Evolutionary conservation across 345 rosid species (phyloP).

Genomic region (Syzygium jambos): DNA sequence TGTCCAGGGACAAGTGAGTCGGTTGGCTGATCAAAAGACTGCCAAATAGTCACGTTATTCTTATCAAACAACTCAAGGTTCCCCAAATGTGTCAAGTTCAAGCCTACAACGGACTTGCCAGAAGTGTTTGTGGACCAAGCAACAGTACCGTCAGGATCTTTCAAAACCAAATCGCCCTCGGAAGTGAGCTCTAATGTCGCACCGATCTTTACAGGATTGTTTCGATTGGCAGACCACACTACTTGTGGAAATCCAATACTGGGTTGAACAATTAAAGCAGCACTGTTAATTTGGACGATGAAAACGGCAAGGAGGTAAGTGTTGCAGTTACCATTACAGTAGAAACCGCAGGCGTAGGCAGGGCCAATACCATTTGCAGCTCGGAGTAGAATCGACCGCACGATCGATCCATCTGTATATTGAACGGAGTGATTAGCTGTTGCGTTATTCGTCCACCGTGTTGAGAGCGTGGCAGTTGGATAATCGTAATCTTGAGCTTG

Average conservation of each 20-base stretch:
- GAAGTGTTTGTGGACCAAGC: not conserved
- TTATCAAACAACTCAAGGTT: not conserved
- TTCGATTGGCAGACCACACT: slow-evolving; percentile 25
- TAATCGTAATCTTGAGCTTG: not conserved
- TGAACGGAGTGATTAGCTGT: not conserved
- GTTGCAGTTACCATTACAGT: not conserved
- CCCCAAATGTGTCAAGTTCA: not conserved
- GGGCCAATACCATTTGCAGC: not conserved
- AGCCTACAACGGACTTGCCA: not conserved
- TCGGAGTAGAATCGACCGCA: not conserved
- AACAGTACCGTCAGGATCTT: not conserved
- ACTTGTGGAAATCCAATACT: not conserved
- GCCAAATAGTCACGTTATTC: not conserved
- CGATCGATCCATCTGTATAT: not conserved
- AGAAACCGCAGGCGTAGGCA: not conserved
- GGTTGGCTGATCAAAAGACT: not conserved
- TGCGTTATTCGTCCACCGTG: not conserved
- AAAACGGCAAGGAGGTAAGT: not conserved
- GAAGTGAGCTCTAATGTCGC: not conserved
- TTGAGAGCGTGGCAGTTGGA: not conserved
- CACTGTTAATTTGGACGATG: not conserved
- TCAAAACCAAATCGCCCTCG: slow-evolving; percentile 1
- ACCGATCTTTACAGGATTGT: slow-evolving; percentile 3
- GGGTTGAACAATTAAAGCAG: rapidly evolving
- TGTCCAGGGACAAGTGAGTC: not conserved